Evolutionary conservation across 345 rosid species (phyloP).

Genomic region (Adansonia digitata): DNA sequence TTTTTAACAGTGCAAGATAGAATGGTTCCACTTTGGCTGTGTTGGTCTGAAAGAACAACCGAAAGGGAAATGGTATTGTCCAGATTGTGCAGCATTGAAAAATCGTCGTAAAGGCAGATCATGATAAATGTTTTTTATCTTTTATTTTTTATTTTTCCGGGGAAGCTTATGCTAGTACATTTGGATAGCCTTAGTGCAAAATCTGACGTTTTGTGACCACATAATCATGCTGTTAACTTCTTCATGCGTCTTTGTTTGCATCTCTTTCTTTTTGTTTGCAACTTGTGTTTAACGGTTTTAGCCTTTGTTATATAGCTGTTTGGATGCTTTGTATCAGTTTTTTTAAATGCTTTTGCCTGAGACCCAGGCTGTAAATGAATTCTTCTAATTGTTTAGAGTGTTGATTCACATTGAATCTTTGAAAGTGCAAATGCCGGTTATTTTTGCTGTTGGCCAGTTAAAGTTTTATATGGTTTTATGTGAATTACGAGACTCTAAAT

Average conservation of each 20-base stretch:
- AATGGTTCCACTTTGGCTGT: slow-evolving; percentile 98
- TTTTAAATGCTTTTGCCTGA: not conserved
- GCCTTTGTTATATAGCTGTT: not conserved
- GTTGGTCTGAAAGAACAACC: slow-evolving; percentile 88
- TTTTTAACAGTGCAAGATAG: slow-evolving; percentile 81
- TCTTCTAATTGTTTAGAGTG: not conserved
- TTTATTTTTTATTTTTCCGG: not conserved
- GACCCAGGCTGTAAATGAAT: not conserved
- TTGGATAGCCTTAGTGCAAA: not conserved
- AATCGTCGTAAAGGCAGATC: slow-evolving; percentile 68
- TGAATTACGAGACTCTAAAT: too few species aligned
- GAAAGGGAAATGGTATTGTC: slow-evolving; percentile 93
- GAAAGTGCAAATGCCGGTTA: not conserved
- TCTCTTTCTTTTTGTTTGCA: not conserved
- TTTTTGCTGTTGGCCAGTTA: too few species aligned
- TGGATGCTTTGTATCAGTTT: not conserved
- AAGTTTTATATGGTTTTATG: too few species aligned
- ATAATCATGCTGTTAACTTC: not conserved
- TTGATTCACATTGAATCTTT: not conserved
- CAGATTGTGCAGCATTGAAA: slow-evolving; percentile 66
- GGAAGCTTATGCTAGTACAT: not conserved
- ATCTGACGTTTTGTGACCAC: not conserved
- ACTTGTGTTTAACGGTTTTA: not conserved
- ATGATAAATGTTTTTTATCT: not conserved
- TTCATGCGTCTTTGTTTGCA: not conserved